Evolutionary conservation across 805 yeast species (phyloP).

Genomic region (Saccharomycopsis malanga): DNA sequence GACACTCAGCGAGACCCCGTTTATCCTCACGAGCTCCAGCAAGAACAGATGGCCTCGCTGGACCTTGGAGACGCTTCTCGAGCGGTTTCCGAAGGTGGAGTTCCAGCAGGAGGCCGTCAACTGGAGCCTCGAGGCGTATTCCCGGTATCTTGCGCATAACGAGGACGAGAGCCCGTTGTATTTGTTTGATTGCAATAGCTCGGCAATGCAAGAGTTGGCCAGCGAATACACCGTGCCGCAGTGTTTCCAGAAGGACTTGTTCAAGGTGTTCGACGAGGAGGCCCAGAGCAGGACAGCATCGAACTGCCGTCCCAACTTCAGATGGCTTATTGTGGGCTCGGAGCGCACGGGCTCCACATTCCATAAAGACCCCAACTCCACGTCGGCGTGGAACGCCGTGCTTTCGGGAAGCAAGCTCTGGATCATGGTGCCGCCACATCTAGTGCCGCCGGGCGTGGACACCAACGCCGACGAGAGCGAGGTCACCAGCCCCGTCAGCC

Average conservation of each 20-base stretch:
- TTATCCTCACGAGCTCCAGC: constrained; percentile 39
- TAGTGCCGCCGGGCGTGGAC: constrained; percentile 79
- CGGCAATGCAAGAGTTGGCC: constrained; percentile 53
- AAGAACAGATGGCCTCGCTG: constrained; percentile 58
- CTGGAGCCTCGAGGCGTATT: constrained; percentile 63
- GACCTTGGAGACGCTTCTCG: constrained; percentile 43
- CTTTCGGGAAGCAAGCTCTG: constrained; percentile 72
- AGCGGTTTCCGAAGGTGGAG: constrained; percentile 48
- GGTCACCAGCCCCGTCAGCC: constrained; percentile 85
- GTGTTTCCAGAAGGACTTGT: constrained; percentile 53
- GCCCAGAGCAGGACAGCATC: constrained; percentile 23
- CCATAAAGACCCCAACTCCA: constrained; percentile 88
- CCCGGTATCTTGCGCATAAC: constrained; percentile 53
- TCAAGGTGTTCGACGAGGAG: constrained; percentile 38
- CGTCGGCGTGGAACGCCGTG: constrained; percentile 86
- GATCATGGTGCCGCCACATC: constrained; percentile 79
- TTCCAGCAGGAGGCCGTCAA: constrained; percentile 83
- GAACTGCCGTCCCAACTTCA: constrained; percentile 73
- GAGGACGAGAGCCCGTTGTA: constrained; percentile 80
- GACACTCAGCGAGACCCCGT: constrained; percentile 50
- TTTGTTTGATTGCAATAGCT: constrained; percentile 72
- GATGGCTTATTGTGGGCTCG: constrained; percentile 91
- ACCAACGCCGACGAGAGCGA: constrained; percentile 74
- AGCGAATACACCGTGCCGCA: constrained; percentile 49
- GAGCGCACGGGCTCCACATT: constrained; percentile 78